Conservation (phyloP, 352 stramenopile genomes). For the Pythium coloratum region DNA sequence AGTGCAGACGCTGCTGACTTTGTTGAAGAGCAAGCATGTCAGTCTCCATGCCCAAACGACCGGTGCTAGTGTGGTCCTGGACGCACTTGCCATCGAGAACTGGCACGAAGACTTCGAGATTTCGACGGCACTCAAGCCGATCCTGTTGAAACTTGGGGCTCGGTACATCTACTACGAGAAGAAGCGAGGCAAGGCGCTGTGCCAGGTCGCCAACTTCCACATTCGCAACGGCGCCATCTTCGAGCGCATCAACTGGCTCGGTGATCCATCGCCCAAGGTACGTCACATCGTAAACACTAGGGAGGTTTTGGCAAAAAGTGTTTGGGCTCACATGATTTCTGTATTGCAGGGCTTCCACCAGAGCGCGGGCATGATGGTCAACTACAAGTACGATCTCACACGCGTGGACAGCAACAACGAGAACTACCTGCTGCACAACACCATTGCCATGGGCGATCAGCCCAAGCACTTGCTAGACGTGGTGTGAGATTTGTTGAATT, state of each 20-base stretch:
- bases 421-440: conserved; percentile 78
- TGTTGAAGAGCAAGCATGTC: conserved; percentile 8
- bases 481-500: background rate
- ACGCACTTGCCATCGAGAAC: conserved; percentile 42
- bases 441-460: conserved; percentile 72
- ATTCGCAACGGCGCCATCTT: conserved; percentile 86
- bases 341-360: conserved; percentile 56
- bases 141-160: conserved; percentile 63
- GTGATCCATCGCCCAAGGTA: conserved; percentile 75
- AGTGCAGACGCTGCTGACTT: background rate
- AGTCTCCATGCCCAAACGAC: background rate
- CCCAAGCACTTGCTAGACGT: conserved; percentile 47
- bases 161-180: conserved; percentile 81
- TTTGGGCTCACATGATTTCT: background rate
- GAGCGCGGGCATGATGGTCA: conserved; percentile 84
- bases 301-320: background rate
- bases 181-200: conserved; percentile 81
- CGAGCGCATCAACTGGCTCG: conserved; percentile 84
- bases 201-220: conserved; percentile 84
- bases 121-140: conserved; percentile 46
- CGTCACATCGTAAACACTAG: background rate
- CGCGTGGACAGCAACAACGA: conserved; percentile 82
- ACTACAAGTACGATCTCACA: conserved; percentile 85
- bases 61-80: conserved; percentile 33
- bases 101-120: conserved; percentile 54